These are phyloP conservation scores for Oryza officinalis DNA, from an alignment of 176 grass and related monocot species.

Conservation along the genomic window DNA sequence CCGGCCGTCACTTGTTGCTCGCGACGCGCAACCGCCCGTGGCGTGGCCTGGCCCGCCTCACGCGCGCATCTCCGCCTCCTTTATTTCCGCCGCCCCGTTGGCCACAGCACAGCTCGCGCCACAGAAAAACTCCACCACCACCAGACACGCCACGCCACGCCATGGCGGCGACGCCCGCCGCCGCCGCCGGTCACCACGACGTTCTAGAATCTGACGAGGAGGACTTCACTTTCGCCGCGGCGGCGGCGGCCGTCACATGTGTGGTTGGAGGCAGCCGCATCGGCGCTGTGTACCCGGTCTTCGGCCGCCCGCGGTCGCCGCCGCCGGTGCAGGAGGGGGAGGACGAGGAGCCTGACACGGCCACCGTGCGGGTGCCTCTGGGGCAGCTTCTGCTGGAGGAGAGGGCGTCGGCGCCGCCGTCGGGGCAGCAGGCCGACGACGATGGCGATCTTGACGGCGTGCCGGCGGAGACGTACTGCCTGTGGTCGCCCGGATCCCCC, in stretches of 20 bases:
- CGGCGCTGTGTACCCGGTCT: constrained; percentile 67
- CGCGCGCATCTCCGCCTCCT: constrained; percentile 14
- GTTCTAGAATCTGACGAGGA: background rate
- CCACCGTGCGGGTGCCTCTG: constrained; percentile 44
- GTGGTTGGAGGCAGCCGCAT: background rate
- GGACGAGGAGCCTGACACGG: background rate
- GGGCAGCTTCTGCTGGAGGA: constrained; percentile 60
- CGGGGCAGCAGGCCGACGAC: background rate
- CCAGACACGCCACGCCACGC: background rate
- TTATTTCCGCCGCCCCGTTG: constrained; percentile 29
- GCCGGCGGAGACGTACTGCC: constrained; percentile 45
- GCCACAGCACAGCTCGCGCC: background rate
- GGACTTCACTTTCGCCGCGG: constrained; percentile 44
- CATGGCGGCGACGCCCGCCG: constrained; percentile 37
- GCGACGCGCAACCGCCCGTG: constrained; percentile 12
- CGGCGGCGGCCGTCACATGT: background rate
- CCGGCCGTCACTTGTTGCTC: background rate
- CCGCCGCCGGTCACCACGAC: background rate
- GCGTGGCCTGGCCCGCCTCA: background rate
- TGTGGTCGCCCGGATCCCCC: constrained; percentile 45
- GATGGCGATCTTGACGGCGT: constrained; percentile 38
- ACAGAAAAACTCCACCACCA: background rate
- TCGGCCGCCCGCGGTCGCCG: constrained; percentile 46
- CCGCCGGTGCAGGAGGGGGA: background rate
- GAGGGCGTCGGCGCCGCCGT: constrained; percentile 28